Evolutionary conservation across 2,329 filamentous ascomycete species (phyloP).

Genomic region (Diaporthe velutina): DNA sequence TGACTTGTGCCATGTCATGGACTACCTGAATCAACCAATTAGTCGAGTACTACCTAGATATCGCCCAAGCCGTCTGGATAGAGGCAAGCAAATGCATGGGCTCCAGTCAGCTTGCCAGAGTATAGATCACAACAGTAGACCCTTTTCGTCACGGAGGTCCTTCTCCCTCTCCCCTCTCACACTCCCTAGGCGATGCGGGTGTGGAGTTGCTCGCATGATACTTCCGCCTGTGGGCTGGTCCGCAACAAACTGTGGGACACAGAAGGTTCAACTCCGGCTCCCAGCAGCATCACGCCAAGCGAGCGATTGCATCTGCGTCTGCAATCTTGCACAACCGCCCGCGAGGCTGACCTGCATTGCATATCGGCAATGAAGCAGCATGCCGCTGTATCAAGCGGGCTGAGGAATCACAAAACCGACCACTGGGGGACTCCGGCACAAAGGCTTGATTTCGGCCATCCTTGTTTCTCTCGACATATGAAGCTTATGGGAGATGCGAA

Average conservation of each 20-base stretch:
- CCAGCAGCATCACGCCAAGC: constrained; percentile 11
- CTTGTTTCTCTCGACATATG: not conserved
- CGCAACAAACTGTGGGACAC: constrained; percentile 7
- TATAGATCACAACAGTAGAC: not conserved
- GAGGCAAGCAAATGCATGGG: not conserved
- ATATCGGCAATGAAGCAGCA: not conserved
- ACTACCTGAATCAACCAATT: not conserved
- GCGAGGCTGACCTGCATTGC: constrained; percentile 19
- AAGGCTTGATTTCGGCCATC: not conserved
- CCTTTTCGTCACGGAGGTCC: too few species aligned
- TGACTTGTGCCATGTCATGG: not conserved
- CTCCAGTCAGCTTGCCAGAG: not conserved
- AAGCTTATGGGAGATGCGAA: not conserved
- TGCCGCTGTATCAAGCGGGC: not conserved
- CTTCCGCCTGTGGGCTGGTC: constrained; percentile 17
- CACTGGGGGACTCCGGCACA: not conserved
- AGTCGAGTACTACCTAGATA: too few species aligned
- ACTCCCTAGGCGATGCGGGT: not conserved
- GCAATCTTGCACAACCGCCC: constrained; percentile 14
- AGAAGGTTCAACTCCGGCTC: constrained; percentile 14
- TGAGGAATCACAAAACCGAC: not conserved
- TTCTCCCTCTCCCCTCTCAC: not conserved
- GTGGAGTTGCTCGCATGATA: constrained; percentile 23
- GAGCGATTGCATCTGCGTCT: not conserved
- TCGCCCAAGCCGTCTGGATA: not conserved